Evolutionary conservation across 2,329 filamentous ascomycete species (phyloP).

Genomic region (Pseudogymnoascus sp.): DNA sequence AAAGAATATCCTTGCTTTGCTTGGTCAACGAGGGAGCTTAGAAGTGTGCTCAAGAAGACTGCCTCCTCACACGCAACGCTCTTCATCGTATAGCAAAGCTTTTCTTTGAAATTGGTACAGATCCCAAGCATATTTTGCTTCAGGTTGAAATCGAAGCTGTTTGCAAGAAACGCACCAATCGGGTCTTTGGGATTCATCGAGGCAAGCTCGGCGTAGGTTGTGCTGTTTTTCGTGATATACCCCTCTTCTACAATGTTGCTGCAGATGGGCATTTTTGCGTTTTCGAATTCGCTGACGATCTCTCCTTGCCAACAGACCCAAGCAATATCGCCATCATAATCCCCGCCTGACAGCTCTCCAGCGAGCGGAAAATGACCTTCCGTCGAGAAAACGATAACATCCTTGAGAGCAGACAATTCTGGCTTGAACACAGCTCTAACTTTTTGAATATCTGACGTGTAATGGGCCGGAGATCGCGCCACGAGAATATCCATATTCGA

Average conservation of each 20-base stretch:
- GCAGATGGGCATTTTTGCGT: conserved; percentile 43
- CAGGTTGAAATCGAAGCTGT: conserved; percentile 52
- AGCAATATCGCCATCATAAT: conserved; percentile 73
- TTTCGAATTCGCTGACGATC: conserved; percentile 60
- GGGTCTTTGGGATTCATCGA: conserved; percentile 12
- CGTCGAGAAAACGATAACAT: conserved; percentile 71
- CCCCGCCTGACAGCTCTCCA: conserved; percentile 66
- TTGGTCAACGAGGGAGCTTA: conserved; percentile 50
- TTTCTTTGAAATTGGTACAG: conserved; percentile 58
- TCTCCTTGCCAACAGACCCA: conserved; percentile 69
- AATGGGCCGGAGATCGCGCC: conserved; percentile 61
- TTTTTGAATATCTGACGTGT: conserved; percentile 65
- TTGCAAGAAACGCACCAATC: conserved; percentile 39
- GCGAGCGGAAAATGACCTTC: conserved; percentile 57
- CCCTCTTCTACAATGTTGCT: conserved; percentile 41
- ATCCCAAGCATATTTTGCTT: conserved; percentile 51
- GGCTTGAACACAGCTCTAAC: conserved; percentile 52
- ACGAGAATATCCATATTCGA: conserved; percentile 57
- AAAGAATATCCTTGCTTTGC: conserved; percentile 49
- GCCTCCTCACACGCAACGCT: conserved; percentile 40
- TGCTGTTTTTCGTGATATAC: conserved; percentile 43
- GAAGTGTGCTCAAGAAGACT: conserved; percentile 43
- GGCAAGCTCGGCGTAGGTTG: conserved; percentile 28
- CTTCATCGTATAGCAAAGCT: conserved; percentile 51
- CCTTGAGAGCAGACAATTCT: conserved; percentile 59